Evolutionary conservation across 2,329 filamentous ascomycete species (phyloP).

Genomic region (Sclerotinia glacialis): DNA sequence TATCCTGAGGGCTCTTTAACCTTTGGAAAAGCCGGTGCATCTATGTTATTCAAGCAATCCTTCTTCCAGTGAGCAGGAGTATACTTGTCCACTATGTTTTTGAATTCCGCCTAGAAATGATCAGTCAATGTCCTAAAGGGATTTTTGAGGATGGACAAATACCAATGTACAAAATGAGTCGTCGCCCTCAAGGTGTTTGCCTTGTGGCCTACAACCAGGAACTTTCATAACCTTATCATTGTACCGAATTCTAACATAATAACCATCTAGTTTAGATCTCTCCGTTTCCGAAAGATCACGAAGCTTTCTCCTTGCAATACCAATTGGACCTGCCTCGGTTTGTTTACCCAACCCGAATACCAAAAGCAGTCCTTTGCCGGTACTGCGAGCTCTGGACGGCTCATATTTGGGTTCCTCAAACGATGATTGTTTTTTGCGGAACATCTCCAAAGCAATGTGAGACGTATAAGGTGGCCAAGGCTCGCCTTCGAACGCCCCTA

Average conservation of each 20-base stretch:
- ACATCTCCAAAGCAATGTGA: constrained; percentile 87
- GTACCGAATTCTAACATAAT: constrained; percentile 88
- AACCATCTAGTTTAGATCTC: constrained; percentile 61
- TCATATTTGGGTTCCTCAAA: constrained; percentile 23
- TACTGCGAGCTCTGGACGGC: not conserved
- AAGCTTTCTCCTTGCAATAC: constrained; percentile 60
- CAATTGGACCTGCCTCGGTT: constrained; percentile 37
- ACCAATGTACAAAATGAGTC: constrained; percentile 87
- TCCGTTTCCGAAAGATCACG: constrained; percentile 56
- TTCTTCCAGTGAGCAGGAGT: constrained; percentile 76
- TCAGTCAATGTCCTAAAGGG: not conserved
- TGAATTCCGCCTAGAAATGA: constrained; percentile 72
- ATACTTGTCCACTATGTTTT: constrained; percentile 85
- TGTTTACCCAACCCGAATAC: constrained; percentile 29
- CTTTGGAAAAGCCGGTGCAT: constrained; percentile 39
- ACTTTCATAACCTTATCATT: constrained; percentile 82
- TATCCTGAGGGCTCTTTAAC: constrained; percentile 38
- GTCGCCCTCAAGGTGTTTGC: constrained; percentile 83
- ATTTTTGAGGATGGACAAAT: constrained; percentile 40
- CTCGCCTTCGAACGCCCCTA: constrained; percentile 72
- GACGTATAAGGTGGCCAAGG: constrained; percentile 93
- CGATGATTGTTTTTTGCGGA: constrained; percentile 52
- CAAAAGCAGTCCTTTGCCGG: constrained; percentile 30
- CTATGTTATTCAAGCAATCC: constrained; percentile 58
- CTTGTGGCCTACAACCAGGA: constrained; percentile 71